Base-by-base conservation (phyloP, 441 rosid species). In the Adansonia gregorii region DNA sequence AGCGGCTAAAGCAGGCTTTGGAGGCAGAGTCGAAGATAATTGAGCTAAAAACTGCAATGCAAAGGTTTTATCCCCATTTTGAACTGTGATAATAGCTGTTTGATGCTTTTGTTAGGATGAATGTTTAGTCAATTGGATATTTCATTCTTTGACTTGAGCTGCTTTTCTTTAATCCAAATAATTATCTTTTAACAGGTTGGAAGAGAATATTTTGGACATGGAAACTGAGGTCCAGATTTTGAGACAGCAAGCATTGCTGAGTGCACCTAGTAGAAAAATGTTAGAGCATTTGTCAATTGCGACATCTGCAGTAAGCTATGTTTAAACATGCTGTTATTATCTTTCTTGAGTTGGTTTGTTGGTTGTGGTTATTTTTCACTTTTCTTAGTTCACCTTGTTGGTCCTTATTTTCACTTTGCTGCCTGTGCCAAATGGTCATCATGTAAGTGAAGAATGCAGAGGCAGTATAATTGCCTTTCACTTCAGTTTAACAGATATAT, bases 21-120 rank as follows among this genome's bases (percentile, higher is more conserved):
- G 95, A 91, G 6, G 95, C 97, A 19, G 99, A 94, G 88, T 76
- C 89, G 24, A 92, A 90, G 86, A 85, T 94, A 77, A 90, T 89
- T 76, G 97, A 94, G 83, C 80, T 92, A 83, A 97, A 97, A 86
- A 91, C 95, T 77, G 51, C 81, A 27, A 89, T 91, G 96, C 98
- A 91, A 80, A 91, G 97, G 99, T 97, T 74, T 35, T 75, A 77
- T 71, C 65, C 59, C 43, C 14, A 43, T 35, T 49, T 52, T 76
- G 52, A 65, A 66, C 68, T 78, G 60, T 12, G 8, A 56, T 14
- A n/a, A 41, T 39, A 24, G 48, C 39, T 27, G 75, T 69, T 69
- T 43, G 60, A 58, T 66, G 41, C 39, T 60, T 41, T 75, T 71
- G 56, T 74, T 64, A 66, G 48, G 35, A 43, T 73, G 75, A 68